phyloP scores from a whole-genome alignment of 2,329 filamentous ascomycete species.

The Raffaelea arxii region DNA sequence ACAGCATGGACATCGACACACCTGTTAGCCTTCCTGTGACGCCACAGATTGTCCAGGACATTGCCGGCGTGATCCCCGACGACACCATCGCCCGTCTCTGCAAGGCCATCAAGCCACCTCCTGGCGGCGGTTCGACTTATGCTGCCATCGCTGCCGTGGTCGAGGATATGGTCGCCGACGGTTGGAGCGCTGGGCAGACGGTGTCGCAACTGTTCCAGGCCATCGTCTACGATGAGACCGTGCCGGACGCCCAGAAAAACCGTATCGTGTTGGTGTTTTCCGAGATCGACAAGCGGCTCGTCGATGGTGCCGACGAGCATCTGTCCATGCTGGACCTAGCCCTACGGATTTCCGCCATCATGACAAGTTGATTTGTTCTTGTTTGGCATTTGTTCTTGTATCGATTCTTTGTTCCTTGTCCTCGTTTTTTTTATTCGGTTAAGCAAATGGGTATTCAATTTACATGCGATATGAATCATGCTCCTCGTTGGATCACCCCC shows the following conservation, averaged over 20 bases:
- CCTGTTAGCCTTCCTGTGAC: constrained; percentile 48
- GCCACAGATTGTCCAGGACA: constrained; percentile 77
- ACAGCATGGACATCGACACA: constrained; percentile 51
- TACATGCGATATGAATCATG: too few relatives aligned
- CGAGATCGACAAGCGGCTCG: constrained; percentile 84
- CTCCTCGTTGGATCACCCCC: constrained; percentile 42
- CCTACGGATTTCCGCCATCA: constrained; percentile 67
- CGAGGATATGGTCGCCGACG: constrained; percentile 87
- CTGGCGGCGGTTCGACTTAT: constrained; percentile 50
- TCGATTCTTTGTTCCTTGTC: too few relatives aligned
- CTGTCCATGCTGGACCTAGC: constrained; percentile 79
- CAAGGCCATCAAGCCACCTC: constrained; percentile 60
- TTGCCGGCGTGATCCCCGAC: constrained; percentile 86
- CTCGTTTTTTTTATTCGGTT: too few relatives aligned
- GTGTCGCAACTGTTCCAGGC: constrained; percentile 72
- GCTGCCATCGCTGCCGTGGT: constrained; percentile 67
- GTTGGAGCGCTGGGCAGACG: constrained; percentile 90
- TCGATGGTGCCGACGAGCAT: constrained; percentile 94
- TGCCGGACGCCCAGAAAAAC: constrained; percentile 80
- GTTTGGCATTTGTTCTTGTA: neutral
- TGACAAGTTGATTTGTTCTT: constrained; percentile 32
- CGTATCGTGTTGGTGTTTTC: constrained; percentile 84
- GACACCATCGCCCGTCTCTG: constrained; percentile 60
- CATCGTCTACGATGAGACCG: constrained; percentile 73
- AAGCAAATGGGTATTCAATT: too few relatives aligned